Conservation (phyloP, 257 asterid genomes). For the Scutellaria baicalensis region DNA sequence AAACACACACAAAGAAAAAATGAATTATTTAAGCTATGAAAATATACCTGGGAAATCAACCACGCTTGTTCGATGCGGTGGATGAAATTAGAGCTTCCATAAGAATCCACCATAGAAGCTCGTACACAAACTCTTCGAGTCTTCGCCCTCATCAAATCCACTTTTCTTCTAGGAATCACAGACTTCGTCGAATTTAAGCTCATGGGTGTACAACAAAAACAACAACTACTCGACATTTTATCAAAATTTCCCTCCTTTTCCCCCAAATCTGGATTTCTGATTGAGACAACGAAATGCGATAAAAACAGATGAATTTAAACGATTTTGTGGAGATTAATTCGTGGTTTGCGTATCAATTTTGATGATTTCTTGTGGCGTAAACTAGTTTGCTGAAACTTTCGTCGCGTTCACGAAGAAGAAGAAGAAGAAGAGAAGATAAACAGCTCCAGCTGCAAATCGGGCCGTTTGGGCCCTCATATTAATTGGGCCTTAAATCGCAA, state of each 20-base stretch:
- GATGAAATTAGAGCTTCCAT: conserved; percentile 48
- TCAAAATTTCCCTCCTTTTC: background rate
- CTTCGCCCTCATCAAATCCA: conserved; percentile 13
- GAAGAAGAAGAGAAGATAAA: conserved; percentile 16
- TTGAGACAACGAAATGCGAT: background rate
- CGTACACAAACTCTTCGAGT: conserved; percentile 28
- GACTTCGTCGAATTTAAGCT: conserved; percentile 6
- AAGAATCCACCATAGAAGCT: conserved; percentile 70
- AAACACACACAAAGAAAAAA: background rate
- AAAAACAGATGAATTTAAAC: background rate
- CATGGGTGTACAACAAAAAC: conserved; percentile 25
- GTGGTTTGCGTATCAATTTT: background rate
- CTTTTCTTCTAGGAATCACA: background rate
- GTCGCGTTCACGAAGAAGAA: background rate
- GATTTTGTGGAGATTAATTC: background rate
- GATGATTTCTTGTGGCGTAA: conserved; percentile 20
- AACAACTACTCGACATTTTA: conserved; percentile 21
- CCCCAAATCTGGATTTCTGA: background rate
- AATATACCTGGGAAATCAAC: conserved; percentile 76
- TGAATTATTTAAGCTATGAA: background rate
- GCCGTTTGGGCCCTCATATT: background rate
- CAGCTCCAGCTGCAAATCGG: background rate
- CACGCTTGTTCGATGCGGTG: conserved; percentile 84
- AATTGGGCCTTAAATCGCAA: background rate
- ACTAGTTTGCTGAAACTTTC: conserved; percentile 15